A percentile compares a stretch with the other conserved stretches of the same genome.
Conservation (phyloP, 2,329 filamentous ascomycete genomes). For the Tolypocladium pustulatum region DNA sequence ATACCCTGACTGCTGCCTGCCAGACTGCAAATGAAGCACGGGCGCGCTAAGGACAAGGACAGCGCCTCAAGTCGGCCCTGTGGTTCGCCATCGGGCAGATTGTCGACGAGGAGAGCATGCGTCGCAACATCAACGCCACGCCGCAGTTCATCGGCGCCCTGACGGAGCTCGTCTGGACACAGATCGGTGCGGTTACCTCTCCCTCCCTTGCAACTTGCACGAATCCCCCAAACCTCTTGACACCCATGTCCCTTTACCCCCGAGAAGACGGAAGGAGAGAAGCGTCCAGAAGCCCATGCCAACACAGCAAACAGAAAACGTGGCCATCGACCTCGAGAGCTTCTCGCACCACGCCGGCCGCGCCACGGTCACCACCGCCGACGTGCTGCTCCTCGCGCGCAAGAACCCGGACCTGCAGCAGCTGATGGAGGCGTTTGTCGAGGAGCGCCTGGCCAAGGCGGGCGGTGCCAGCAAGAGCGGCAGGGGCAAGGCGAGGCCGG, state of each 20-base stretch:
- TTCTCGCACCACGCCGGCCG: conserved; percentile 68
- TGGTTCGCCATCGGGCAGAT: conserved; percentile 81
- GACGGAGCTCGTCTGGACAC: conserved; percentile 79
- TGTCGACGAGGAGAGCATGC: conserved; percentile 67
- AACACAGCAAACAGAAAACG: conserved; percentile 32
- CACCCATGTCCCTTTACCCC: no score
- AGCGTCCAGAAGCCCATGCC: not conserved
- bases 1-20: not conserved
- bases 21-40: no score
- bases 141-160: conserved; percentile 82
- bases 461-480: not conserved
- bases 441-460: conserved; percentile 35
- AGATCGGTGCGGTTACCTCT: conserved; percentile 51
- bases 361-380: conserved; percentile 69
- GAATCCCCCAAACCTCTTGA: no score
- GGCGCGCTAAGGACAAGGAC: not conserved
- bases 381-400: conserved; percentile 77
- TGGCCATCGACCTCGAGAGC: conserved; percentile 45
- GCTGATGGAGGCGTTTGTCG: conserved; percentile 61
- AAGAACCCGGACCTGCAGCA: conserved; percentile 77
- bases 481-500: not conserved
- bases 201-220: no score
- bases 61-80: conserved; percentile 76
- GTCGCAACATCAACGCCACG: conserved; percentile 65
- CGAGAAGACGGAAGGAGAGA: no score